A percentile compares a stretch with the other conserved stretches of the same genome.
Conservation (phyloP, 2,329 filamentous ascomycete species). For the Drechslerella coelobrocha region DNA sequence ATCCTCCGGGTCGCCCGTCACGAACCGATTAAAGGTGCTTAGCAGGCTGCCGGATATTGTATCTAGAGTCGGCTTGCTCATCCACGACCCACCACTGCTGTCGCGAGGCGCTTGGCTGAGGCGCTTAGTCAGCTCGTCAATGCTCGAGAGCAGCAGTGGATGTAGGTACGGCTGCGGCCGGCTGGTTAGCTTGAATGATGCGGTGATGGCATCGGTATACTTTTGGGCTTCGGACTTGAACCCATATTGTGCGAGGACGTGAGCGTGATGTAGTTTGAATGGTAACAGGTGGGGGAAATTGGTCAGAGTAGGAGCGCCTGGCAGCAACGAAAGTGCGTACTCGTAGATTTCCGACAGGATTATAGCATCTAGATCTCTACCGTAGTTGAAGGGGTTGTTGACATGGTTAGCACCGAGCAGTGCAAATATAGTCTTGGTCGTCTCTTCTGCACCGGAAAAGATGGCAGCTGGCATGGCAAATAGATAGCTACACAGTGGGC, state of each 20-base stretch:
- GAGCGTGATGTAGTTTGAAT: constrained; percentile 90
- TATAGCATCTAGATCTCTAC: constrained; percentile 82
- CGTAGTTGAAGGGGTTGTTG: constrained; percentile 72
- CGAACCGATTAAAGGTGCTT: constrained; percentile 94
- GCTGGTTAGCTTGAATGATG: constrained; percentile 78
- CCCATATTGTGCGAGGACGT: constrained; percentile 82
- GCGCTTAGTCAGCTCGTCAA: constrained; percentile 83
- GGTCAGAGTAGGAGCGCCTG: constrained; percentile 64
- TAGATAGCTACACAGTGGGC: constrained; percentile 65
- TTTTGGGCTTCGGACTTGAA: constrained; percentile 80
- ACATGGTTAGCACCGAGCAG: constrained; percentile 85
- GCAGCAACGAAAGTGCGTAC: constrained; percentile 75
- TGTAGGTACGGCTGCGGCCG: constrained; percentile 88
- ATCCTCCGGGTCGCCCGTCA: constrained; percentile 78
- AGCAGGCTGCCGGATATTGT: constrained; percentile 91
- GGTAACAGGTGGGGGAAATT: constrained; percentile 81
- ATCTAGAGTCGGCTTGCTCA: constrained; percentile 92
- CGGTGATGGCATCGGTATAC: constrained; percentile 85
- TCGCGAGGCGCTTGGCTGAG: constrained; percentile 86
- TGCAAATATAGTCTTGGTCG: constrained; percentile 73
- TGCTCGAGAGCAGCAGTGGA: constrained; percentile 71
- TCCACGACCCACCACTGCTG: constrained; percentile 74
- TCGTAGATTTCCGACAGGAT: constrained; percentile 96
- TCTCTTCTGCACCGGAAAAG: constrained; percentile 84
- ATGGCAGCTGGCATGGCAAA: constrained; percentile 76